Evolutionary conservation across 805 yeast genomes (phyloP), one percentile per base, ranked within the genome.

Genomic region (Debaryomyces prosopidis): DNA sequence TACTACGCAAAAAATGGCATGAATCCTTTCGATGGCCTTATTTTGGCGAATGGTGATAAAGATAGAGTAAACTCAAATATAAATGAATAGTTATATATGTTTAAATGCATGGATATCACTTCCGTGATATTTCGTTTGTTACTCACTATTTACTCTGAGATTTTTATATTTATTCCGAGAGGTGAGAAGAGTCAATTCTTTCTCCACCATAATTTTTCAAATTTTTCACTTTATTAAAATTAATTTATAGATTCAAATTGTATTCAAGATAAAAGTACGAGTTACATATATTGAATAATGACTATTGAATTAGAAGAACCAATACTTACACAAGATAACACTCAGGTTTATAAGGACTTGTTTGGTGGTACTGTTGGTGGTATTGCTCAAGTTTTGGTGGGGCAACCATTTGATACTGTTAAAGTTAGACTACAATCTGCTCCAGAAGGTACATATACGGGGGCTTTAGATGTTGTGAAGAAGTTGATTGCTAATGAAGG

Each of bases 361-460:
- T 68, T 87, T 44, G 95, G 96, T 4, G 99, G 99, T 16, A 92
- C 97, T 14, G 77, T 85, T 54, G 98, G 98, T 46, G 99, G 99
- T 43, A 81, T 94, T 20, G 92, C 97, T 5, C 99, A 94, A 68
- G 98, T 94, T 6, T 71, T 94, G 28, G 87, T 86, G 11, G 99
- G 99, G 18, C 98, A 94, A 67, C 97, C 98, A 6, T 92, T 92
- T 59, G 98, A 91, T 63, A 88, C 96, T 8, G 88, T 94, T 37
- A 92, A 92, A 68, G 98, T 94, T 16, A 76, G 99, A 42, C 74
- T 94, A 39, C 98, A 94, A 61, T 85, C 95, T 2, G 89, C 91
- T 1, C 83, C 90, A 2, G 83, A 83, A 28, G 94, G 96, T 4
- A 76, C 80, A 14, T 87, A 86, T 57, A 67, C 66, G 16, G 89